Conservation (phyloP, 2,329 filamentous ascomycete species). For the Penicillium italicum region DNA sequence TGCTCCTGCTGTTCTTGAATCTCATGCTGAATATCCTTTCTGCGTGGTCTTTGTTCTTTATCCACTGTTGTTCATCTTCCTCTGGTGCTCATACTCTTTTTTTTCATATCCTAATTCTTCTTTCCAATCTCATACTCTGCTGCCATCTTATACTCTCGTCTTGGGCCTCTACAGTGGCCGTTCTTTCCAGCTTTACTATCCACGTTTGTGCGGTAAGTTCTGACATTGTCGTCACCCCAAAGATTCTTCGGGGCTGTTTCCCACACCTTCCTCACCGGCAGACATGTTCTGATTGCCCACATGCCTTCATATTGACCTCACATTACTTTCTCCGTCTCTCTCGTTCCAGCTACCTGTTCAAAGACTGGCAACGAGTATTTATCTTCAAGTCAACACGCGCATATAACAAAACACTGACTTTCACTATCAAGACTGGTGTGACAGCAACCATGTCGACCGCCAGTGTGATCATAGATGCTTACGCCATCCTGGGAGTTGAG, state of each 20-base stretch:
- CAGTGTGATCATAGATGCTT: conserved; percentile 19
- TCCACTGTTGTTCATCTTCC: background rate
- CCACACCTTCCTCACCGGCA: conserved; percentile 1
- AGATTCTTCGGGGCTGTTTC: background rate
- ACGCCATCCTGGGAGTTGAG: conserved; percentile 28
- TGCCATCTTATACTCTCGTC: background rate
- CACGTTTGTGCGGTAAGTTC: background rate
- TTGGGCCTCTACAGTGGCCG: background rate
- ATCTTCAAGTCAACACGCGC: background rate
- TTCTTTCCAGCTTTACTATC: background rate
- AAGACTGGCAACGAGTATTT: background rate
- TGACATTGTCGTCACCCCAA: background rate
- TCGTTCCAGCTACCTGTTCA: background rate
- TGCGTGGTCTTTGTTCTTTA: background rate
- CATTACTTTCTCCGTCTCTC: background rate
- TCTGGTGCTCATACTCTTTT: background rate
- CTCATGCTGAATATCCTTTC: background rate
- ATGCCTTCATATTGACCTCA: background rate
- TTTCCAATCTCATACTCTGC: background rate
- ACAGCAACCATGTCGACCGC: conserved; percentile 5
- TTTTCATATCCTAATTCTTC: background rate
- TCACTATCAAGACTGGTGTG: background rate
- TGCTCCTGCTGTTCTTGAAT: background rate
- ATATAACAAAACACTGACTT: background rate
- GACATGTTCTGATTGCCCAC: background rate